Percentiles rank a stretch among this genome's conserved stretches.
phyloP scores from a whole-genome alignment of 78 protist species.

The Polysphondylium violaceum region DNA sequence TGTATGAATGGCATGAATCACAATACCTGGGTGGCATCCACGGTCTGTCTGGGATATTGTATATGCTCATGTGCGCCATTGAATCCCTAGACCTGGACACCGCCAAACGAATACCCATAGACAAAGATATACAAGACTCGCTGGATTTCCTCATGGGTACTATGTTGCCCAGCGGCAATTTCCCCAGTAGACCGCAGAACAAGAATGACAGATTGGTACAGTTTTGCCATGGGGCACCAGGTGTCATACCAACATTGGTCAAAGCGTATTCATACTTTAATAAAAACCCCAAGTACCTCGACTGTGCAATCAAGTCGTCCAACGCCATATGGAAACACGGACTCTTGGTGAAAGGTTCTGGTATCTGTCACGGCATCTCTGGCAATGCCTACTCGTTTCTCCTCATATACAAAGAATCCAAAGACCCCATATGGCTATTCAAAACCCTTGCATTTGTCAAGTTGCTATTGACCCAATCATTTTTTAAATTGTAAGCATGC shows the following conservation, averaged over 20 bases:
- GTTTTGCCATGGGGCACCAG: constrained; percentile 45
- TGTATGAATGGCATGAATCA: constrained; percentile 29
- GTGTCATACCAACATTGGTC: background rate
- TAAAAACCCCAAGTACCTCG: background rate
- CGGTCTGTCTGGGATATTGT: constrained; percentile 26
- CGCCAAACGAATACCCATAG: too few relatives aligned
- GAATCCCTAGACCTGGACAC: background rate
- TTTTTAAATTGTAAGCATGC: too few relatives aligned
- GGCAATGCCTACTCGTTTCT: constrained; percentile 22
- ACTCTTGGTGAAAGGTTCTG: constrained; percentile 6
- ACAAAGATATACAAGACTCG: too few relatives aligned
- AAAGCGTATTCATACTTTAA: background rate
- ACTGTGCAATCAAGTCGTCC: background rate
- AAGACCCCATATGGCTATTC: background rate
- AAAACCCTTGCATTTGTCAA: background rate
- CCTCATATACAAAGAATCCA: background rate
- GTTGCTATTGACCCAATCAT: too few relatives aligned
- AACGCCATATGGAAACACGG: constrained; percentile 24
- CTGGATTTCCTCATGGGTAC: background rate
- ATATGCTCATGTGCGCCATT: background rate
- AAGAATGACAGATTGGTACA: constrained; percentile 7
- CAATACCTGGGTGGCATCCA: constrained; percentile 28
- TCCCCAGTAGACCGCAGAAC: constrained; percentile 4
- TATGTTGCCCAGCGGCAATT: background rate
- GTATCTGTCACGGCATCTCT: constrained; percentile 31